phyloP scores from a whole-genome alignment of 2,329 filamentous ascomycete species.

The Trichoderma koningii region DNA sequence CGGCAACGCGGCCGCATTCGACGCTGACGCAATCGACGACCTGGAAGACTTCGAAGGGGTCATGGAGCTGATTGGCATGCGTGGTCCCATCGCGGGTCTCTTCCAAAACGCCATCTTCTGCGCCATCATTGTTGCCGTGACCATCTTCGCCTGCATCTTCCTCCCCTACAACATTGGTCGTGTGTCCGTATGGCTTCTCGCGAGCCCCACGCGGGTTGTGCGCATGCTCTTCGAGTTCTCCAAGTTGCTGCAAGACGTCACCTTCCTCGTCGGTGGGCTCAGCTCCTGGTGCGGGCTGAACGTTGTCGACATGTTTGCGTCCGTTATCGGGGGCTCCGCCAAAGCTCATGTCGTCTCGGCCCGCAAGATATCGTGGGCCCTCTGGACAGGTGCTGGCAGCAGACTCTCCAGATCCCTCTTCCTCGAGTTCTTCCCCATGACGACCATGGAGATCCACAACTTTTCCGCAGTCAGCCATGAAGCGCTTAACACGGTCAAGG shows the following conservation, averaged over 20 bases:
- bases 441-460: slow-evolving; percentile 67
- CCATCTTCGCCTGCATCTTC: slow-evolving; percentile 83
- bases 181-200: slow-evolving; percentile 74
- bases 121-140: slow-evolving; percentile 82
- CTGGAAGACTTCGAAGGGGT: slow-evolving; percentile 95
- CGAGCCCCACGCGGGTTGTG: slow-evolving; percentile 76
- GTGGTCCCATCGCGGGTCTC: slow-evolving; percentile 83
- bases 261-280: slow-evolving; percentile 65
- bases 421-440: slow-evolving; percentile 53
- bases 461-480: slow-evolving; percentile 77
- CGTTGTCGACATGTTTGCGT: slow-evolving; percentile 43
- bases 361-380: slow-evolving; percentile 46
- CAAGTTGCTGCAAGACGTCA: slow-evolving; percentile 77
- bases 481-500: slow-evolving; percentile 63
- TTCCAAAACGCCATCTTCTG: slow-evolving; percentile 97
- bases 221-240: slow-evolving; percentile 70
- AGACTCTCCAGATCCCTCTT: slow-evolving; percentile 55
- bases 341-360: slow-evolving; percentile 37
- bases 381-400: slow-evolving; percentile 47
- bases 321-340: slow-evolving; percentile 39
- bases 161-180: slow-evolving; percentile 91
- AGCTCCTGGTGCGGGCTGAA: slow-evolving; percentile 49
- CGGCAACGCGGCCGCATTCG: slow-evolving; percentile 63
- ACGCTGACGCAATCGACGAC: slow-evolving; percentile 76
- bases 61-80: slow-evolving; percentile 94